Base-by-base conservation (phyloP, 768 basidiomycete species). In the Termitomyces sp. region DNA sequence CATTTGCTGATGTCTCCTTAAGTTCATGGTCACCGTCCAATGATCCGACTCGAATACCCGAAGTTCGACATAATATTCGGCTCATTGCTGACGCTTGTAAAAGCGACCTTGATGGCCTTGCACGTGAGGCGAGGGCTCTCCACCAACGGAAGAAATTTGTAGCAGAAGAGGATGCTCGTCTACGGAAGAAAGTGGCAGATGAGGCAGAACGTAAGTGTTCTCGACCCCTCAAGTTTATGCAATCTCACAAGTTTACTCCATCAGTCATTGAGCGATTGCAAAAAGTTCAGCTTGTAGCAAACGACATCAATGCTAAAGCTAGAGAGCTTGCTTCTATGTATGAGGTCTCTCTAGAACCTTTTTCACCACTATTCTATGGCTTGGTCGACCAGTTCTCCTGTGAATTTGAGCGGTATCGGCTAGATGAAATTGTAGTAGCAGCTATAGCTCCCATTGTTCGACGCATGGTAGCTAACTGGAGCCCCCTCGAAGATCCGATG, bases 51-150 rank as follows among this genome's bases (percentile, higher is more conserved):
- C 87, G 92, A 54, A 86, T 98, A 60, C 97, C 97, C 0, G 97
- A 99, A 76, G 84, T 99, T n/a, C 84, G 96, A 25, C 95, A 99
- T 69, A 99, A 98, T 69, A 73, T 99, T 27, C 85, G 90, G 4
- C 82, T 98, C 42, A 92, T 99, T 34, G 80, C 84, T 2, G 91
- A 94, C 46, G 79, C 85, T 2, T 88, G 93, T 64, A 91, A 90
- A 63, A 83, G 79, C 17, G 90, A 96, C 58, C 80, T 99, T 12
- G 90, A 93, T 54, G 89, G 91, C 5, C 82, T 98, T 23, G 94
- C 94, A 0, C 83, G 87, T 16, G 97, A 99, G 75, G 97, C 92
- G 2, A 89, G 87, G 62, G 81, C 85, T 3, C 78, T 98, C 2
- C 82, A 89, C 61, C 91, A 91, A 59, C 83, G 89, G 41, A 89